Conservation (phyloP, 2,329 filamentous ascomycete species). For the Colletotrichum shisoi region DNA sequence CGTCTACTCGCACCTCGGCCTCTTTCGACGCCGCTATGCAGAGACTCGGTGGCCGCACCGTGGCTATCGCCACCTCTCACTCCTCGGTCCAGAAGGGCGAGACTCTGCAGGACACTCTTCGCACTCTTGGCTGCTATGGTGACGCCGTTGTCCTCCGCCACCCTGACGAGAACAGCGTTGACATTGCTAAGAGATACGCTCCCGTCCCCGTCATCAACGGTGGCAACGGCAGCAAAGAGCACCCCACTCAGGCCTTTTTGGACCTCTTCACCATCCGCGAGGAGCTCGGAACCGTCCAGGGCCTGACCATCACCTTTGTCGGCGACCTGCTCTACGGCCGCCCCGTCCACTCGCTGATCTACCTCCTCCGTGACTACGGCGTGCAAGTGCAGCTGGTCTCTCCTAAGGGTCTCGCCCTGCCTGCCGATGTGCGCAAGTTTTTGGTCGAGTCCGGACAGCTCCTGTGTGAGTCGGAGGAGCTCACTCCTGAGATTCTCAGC, state of each 20-base stretch:
- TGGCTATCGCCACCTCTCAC: conserved; percentile 80
- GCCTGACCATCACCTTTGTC: conserved; percentile 93
- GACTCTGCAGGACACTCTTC: conserved; percentile 88
- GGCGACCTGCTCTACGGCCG: conserved; percentile 93
- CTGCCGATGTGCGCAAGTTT: conserved; percentile 74
- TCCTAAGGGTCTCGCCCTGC: conserved; percentile 79
- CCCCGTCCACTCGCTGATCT: conserved; percentile 92
- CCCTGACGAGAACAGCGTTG: conserved; percentile 80
- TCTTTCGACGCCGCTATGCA: conserved; percentile 99
- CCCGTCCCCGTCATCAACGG: conserved; percentile 95
- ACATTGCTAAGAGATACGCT: conserved; percentile 84
- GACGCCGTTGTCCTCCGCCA: conserved; percentile 97
- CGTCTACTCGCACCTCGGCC: conserved; percentile 90
- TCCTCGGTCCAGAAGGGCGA: conserved; percentile 96
- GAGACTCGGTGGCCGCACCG: conserved; percentile 86
- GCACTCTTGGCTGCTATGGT: conserved; percentile 91
- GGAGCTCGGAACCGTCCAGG: conserved; percentile 93
- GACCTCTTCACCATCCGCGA: conserved; percentile 99
- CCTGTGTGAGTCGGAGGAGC: conserved; percentile 73
- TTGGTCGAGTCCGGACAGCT: conserved; percentile 80
- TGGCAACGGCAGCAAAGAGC: conserved; percentile 93
- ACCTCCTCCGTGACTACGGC: conserved; percentile 94
- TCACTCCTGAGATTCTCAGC: conserved; percentile 87
- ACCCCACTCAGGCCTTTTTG: conserved; percentile 96
- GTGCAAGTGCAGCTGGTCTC: conserved; percentile 92